Evolutionary conservation across 805 yeast species (phyloP).

Genomic region (Candida cerambycidarum): DNA sequence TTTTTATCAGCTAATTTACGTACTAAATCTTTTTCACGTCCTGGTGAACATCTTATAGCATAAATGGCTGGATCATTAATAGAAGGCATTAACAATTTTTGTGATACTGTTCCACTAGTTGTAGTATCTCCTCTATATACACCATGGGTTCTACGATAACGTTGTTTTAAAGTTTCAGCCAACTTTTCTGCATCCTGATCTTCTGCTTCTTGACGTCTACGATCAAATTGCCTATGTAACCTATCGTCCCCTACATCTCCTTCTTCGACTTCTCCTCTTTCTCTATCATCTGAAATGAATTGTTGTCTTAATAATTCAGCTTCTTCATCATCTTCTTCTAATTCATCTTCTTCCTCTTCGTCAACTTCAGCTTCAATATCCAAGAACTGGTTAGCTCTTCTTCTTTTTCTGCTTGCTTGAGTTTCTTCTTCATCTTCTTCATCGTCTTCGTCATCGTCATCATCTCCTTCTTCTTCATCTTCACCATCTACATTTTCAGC

Average conservation of each 20-base stretch:
- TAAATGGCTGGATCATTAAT: constrained; percentile 95
- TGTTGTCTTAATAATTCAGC: constrained; percentile 86
- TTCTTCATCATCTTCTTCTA: constrained; percentile 86
- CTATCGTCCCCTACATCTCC: constrained; percentile 59
- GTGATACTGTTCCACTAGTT: constrained; percentile 67
- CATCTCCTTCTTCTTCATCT: constrained; percentile 20
- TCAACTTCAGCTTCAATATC: constrained; percentile 99
- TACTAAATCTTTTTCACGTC: constrained; percentile 89
- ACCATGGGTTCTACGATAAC: constrained; percentile 84
- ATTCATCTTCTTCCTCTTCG: constrained; percentile 92
- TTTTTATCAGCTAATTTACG: constrained; percentile 82
- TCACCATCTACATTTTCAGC: constrained; percentile 8
- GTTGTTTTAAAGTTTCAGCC: constrained; percentile 87
- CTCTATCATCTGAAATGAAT: constrained; percentile 72
- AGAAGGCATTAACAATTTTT: constrained; percentile 88
- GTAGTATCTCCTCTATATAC: constrained; percentile 85
- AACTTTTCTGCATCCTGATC: constrained; percentile 94
- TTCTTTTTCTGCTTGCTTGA: constrained; percentile 47
- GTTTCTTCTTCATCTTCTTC: constrained; percentile 55
- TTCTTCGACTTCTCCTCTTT: constrained; percentile 50
- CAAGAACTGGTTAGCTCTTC: constrained; percentile 76
- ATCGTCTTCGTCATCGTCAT: constrained; percentile 48
- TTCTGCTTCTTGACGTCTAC: constrained; percentile 78
- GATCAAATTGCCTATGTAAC: constrained; percentile 87
- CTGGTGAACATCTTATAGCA: constrained; percentile 92